Evolutionary conservation across 2,329 filamentous ascomycete genomes (phyloP).

Genomic region (Thelonectria rubi): DNA sequence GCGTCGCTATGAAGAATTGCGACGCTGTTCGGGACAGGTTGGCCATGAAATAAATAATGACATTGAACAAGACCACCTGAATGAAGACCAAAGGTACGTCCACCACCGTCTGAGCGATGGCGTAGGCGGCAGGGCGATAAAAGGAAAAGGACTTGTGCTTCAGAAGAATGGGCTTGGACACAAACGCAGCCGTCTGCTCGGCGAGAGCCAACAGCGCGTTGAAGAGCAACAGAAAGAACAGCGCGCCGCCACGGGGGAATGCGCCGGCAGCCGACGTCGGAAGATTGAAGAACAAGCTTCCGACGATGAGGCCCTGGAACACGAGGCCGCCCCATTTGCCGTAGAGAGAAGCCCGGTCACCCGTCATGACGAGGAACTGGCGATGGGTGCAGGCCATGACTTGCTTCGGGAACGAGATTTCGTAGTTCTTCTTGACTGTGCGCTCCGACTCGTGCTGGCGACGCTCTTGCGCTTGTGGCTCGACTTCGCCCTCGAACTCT

Average conservation of each 20-base stretch:
- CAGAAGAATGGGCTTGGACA: slow-evolving; percentile 70
- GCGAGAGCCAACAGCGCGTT: slow-evolving; percentile 74
- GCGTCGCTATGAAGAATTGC: slow-evolving; percentile 72
- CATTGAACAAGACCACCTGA: slow-evolving; percentile 73
- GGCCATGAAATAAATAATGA: slow-evolving; percentile 82
- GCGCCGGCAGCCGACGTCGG: slow-evolving; percentile 68
- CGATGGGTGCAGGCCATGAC: slow-evolving; percentile 75
- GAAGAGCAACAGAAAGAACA: slow-evolving; percentile 65
- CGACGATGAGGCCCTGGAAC: slow-evolving; percentile 78
- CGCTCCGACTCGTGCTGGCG: slow-evolving; percentile 72
- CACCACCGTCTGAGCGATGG: slow-evolving; percentile 63
- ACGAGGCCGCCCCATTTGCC: slow-evolving; percentile 85
- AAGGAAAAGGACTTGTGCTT: slow-evolving; percentile 78
- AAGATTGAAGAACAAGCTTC: slow-evolving; percentile 80
- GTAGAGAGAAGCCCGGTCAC: slow-evolving; percentile 77
- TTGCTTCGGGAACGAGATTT: slow-evolving; percentile 78
- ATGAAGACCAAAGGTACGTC: slow-evolving; percentile 71
- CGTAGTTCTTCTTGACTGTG: slow-evolving; percentile 76
- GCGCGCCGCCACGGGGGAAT: slow-evolving; percentile 61
- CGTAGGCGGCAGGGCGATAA: slow-evolving; percentile 67
- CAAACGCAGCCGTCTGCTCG: slow-evolving; percentile 74
- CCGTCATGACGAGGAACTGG: slow-evolving; percentile 81
- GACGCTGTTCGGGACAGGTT: slow-evolving; percentile 72
- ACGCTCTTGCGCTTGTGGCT: slow-evolving; percentile 54
- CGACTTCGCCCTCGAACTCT: slow-evolving; percentile 70